Evolutionary conservation across 768 basidiomycete genomes (phyloP).

Genomic region (Fistulinella prunicolor): DNA sequence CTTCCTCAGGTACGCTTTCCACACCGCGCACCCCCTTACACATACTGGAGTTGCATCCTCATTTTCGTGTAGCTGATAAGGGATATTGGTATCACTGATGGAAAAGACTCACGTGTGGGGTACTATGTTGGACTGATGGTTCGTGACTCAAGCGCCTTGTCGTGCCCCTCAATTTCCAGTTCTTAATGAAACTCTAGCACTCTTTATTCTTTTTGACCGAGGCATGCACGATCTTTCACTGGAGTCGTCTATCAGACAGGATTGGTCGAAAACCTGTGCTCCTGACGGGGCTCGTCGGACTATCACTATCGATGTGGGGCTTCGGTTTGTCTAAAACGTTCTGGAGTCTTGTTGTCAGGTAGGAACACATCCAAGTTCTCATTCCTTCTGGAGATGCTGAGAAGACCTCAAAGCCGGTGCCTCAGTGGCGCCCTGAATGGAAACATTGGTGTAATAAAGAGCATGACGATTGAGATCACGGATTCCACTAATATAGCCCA

Average conservation of each 20-base stretch:
- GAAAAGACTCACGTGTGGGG: no score
- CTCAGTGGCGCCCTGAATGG: slow-evolving; percentile 52
- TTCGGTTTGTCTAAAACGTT: slow-evolving; percentile 49
- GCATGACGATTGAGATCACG: slow-evolving; percentile 43
- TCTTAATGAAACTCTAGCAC: no score
- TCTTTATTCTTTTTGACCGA: slow-evolving; percentile 50
- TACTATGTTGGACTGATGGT: no score
- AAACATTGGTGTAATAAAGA: slow-evolving; percentile 50
- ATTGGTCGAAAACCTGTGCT: slow-evolving; percentile 49
- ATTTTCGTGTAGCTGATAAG: no score
- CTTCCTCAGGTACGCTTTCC: no score
- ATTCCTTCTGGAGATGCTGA: not conserved
- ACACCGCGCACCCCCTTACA: no score
- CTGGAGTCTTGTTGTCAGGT: slow-evolving; percentile 44
- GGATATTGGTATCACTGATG: slow-evolving; percentile 29
- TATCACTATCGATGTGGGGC: slow-evolving; percentile 45
- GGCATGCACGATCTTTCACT: slow-evolving; percentile 45
- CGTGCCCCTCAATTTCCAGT: no score
- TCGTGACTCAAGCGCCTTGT: no score
- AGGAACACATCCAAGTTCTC: not conserved
- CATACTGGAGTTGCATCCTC: no score
- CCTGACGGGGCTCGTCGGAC: slow-evolving; percentile 42
- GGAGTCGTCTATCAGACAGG: slow-evolving; percentile 49
- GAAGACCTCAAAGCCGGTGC: slow-evolving; percentile 34
- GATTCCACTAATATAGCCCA: slow-evolving; percentile 29